Conservation (phyloP, 306 rosid genomes). For the Spatholobus suberectus region DNA sequence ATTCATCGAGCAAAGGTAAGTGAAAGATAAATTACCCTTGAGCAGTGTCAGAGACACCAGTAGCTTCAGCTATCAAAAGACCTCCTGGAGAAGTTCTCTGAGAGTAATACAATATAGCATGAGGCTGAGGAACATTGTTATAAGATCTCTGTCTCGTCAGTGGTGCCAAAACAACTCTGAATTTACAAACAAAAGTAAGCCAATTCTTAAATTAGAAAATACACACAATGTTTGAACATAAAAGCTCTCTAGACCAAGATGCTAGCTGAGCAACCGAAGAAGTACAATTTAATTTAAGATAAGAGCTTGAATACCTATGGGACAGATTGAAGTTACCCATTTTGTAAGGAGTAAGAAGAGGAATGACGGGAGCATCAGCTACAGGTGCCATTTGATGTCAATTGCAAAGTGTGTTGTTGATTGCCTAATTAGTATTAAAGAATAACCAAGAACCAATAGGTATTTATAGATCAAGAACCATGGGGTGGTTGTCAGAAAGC, state of each 20-base stretch:
- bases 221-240: background rate
- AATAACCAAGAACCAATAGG: background rate
- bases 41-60: slow-evolving; percentile 38
- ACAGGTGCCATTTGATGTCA: background rate
- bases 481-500: background rate
- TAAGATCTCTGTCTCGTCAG: slow-evolving; percentile 37
- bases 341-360: slow-evolving; percentile 35
- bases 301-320: background rate
- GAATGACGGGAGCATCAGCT: background rate
- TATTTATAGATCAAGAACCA: background rate
- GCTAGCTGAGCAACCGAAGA: too few species aligned
- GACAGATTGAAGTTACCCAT: slow-evolving; percentile 29
- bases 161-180: slow-evolving; percentile 64
- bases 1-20: background rate
- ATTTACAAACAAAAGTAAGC: background rate
- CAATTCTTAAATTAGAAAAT: background rate
- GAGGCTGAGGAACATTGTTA: slow-evolving; percentile 61
- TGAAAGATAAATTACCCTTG: slow-evolving; percentile 34
- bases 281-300: too few species aligned
- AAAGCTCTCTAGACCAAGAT: background rate
- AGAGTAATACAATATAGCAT: slow-evolving; percentile 66
- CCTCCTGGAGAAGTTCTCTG: slow-evolving; percentile 49
- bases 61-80: slow-evolving; percentile 21
- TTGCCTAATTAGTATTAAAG: background rate
- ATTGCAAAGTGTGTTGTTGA: background rate